Evolutionary conservation across 805 yeast species (phyloP), one percentile per base, ranked within the genome.

Genomic region (Hanseniaspora opuntiae): DNA sequence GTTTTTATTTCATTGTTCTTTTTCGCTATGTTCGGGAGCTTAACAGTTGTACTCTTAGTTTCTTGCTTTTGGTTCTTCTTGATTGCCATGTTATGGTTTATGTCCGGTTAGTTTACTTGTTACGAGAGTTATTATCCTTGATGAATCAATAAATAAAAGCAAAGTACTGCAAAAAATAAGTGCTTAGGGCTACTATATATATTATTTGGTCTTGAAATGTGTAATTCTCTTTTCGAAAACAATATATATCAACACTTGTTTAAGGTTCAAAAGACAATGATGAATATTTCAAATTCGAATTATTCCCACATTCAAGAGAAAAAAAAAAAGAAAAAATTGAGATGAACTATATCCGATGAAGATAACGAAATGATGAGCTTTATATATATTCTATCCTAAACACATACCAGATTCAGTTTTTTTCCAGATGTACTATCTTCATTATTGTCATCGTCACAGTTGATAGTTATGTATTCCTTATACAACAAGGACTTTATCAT

Each of bases 401-500:
- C 25, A 32, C 47, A 19, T 3, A 44, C 47, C 17, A 44, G 37
- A 11, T 14, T n/a, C 37, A 44, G 28, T 32, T 44, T 44, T 28
- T 44, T 39, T 3, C 20, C 28, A 6, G 30, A 16, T 22, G 22
- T 22, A 4, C 28, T 37, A 30, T 10, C 41, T 30, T 36, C 47
- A 11, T 17, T 24, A n/a, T 12, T 7, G 9, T 20, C 17, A 24
- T 32, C 17, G 12, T n/a, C 19, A 20, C 20, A n/a, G 16, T 44
- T 28, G 19, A 70, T 73, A 14, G 71, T 72, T 37, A 82, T 76
- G 50, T 81, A 86, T 58, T 87, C 96, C 45, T 69, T 61, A 37
- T 84, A 75, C 52, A 88, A 65, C 58, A 80, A 77, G 1, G 86
- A 86, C 96, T 97, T 88, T 12, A 83, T 68, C 58, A 86, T 76